Conservation (phyloP, 495 filamentous ascomycete genomes). For the Lophiotrema nucula region DNA sequence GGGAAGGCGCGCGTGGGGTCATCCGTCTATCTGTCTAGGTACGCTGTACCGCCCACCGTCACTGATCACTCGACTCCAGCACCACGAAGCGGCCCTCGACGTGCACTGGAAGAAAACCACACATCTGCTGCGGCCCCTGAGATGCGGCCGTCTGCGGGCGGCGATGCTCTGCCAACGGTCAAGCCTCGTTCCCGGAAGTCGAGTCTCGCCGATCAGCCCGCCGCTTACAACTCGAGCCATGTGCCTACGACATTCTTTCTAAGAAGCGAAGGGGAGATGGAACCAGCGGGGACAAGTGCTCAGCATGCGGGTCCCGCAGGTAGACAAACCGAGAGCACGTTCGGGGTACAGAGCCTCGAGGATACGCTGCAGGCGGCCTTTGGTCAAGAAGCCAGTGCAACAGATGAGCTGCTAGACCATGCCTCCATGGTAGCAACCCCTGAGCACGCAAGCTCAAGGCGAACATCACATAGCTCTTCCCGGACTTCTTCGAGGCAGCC, state of each 20-base stretch:
- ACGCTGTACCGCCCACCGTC: too few relatives aligned
- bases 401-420: constrained; percentile 37
- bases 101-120: too few relatives aligned
- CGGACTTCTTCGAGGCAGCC: background rate
- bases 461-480: constrained; percentile 1
- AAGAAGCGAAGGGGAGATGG: constrained; percentile 41
- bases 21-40: too few relatives aligned
- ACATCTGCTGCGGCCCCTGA: too few relatives aligned
- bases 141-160: constrained; percentile 31
- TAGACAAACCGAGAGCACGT: constrained; percentile 37
- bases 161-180: constrained; percentile 24
- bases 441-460: constrained; percentile 3
- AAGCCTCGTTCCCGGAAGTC: constrained; percentile 31
- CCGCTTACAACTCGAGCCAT: constrained; percentile 25
- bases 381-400: constrained; percentile 34
- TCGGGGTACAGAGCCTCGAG: constrained; percentile 64
- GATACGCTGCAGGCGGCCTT: constrained; percentile 51
- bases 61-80: too few relatives aligned
- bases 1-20: too few relatives aligned
- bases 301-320: background rate
- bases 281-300: constrained; percentile 22
- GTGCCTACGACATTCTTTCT: constrained; percentile 44
- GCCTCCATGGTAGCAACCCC: background rate
- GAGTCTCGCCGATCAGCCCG: constrained; percentile 28
- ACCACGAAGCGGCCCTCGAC: too few relatives aligned